Conservation (phyloP, 192 early-diverging fungal genomes). For the Coemansia umbellata region DNA sequence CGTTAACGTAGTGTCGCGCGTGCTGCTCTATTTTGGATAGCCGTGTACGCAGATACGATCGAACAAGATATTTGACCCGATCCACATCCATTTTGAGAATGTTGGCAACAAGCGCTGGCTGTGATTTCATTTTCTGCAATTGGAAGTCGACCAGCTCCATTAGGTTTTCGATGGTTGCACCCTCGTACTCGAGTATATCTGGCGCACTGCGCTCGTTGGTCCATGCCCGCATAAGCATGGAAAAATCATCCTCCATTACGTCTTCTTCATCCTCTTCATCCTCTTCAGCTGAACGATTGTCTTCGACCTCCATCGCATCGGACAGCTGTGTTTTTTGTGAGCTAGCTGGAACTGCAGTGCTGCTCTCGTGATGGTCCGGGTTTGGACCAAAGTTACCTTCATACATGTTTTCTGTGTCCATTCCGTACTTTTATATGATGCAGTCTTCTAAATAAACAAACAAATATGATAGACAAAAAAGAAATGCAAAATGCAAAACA, state of each 20-base stretch:
- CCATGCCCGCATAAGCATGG: slow-evolving; percentile 26
- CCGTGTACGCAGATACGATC: slow-evolving; percentile 45
- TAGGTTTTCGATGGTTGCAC: slow-evolving; percentile 41
- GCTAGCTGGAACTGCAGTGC: no score
- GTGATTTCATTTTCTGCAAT: slow-evolving; percentile 15
- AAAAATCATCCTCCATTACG: slow-evolving; percentile 23
- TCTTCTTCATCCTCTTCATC: slow-evolving; percentile 12
- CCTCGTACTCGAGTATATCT: slow-evolving; percentile 37
- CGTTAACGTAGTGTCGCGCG: slow-evolving; percentile 19
- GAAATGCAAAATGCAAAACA: no score
- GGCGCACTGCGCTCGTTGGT: slow-evolving; percentile 38
- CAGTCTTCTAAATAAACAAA: no score
- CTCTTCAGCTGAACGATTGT: not conserved
- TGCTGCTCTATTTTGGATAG: slow-evolving; percentile 34
- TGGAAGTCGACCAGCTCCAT: slow-evolving; percentile 48
- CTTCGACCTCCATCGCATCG: slow-evolving; percentile 4
- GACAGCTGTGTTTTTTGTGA: no score
- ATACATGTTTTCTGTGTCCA: no score
- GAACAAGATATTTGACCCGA: slow-evolving; percentile 38
- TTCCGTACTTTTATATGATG: no score
- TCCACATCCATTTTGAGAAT: slow-evolving; percentile 44
- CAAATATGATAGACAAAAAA: no score
- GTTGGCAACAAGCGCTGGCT: slow-evolving; percentile 20
- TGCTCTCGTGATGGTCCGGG: no score
- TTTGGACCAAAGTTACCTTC: no score